Evolutionary conservation across 2,329 filamentous ascomycete species (phyloP), one percentile per base, ranked within the genome.

Genomic region (Colletotrichum camelliae): DNA sequence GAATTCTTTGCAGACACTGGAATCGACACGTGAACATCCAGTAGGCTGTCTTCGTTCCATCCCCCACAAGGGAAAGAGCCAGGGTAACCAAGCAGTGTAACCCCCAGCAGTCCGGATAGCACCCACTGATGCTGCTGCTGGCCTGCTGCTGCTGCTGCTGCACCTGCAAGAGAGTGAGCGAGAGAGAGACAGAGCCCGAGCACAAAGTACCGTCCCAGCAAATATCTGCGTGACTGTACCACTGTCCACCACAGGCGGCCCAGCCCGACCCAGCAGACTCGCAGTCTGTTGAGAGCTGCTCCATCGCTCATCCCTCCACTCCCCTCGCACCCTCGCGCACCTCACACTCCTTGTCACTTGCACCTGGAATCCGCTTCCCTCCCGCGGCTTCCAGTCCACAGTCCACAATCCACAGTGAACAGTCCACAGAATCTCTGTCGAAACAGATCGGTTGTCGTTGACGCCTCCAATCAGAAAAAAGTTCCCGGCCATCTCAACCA

Each of bases 51-150:
- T 69, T 76, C 57, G 60, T 39, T 67, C 31, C 70, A 67, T 72
- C 62, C 73, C 62, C 73, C 69, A 75, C 73, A 72, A 71, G 73
- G 66, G 67, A 62, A 35, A 27, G 27, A 39, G 37, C 27, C 67
- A 70, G 67, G 74, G 74, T 76, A 70, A 74, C 35, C 58, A 74
- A 52, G 57, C 74, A 74, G 70, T 76, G 74, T 74, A 76, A 74
- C 74, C 73, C 70, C 73, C 57, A 24, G 67, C 57, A 37, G 18
- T 52, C 43, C n/a, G 43, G 43, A 52, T 52, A 52, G n/a, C 43
- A 52, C 43, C 43, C 43, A 52, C 43, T 52, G 43, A 21, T 52
- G 43, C 52, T 37, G 66, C 48, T 39, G 31, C 66, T 57, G 66
- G n/a, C n/a, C n/a, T 52, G 43, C 52, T 37, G 66, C 48, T 52